Percentiles rank a stretch among this genome's conserved stretches.
Conservation (phyloP, 495 filamentous ascomycete species). For the Aspergillus haitiensis region DNA sequence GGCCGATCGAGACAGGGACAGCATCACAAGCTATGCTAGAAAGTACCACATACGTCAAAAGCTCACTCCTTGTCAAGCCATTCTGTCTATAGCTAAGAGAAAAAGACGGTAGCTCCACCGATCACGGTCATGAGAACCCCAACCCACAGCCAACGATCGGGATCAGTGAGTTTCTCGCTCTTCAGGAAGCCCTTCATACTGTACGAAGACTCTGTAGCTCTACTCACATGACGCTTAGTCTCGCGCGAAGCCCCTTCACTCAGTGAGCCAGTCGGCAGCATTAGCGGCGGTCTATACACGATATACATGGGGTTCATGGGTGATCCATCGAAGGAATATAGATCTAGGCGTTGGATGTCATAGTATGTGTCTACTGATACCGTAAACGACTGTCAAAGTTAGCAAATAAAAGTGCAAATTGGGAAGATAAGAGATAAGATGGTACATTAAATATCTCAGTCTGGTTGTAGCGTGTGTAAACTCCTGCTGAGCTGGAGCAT, state of each 20-base stretch:
- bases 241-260: constrained; percentile 55
- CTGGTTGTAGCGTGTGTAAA: constrained; percentile 70
- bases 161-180: constrained; percentile 50
- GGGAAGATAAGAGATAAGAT: background rate
- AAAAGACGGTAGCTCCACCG: constrained; percentile 48
- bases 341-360: constrained; percentile 62
- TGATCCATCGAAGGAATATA: constrained; percentile 63
- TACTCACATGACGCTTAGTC: constrained; percentile 27
- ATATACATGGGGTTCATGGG: constrained; percentile 76
- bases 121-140: constrained; percentile 66
- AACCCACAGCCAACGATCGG: constrained; percentile 68
- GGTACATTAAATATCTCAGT: constrained; percentile 64
- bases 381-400: constrained; percentile 55
- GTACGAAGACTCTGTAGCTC: constrained; percentile 36
- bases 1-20: too few species aligned
- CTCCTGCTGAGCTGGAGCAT: constrained; percentile 51
- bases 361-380: constrained; percentile 63
- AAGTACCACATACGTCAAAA: too few species aligned
- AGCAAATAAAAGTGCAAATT: constrained; percentile 13
- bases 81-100: constrained; percentile 24
- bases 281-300: constrained; percentile 65
- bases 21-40: too few species aligned
- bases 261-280: constrained; percentile 71
- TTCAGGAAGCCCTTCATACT: constrained; percentile 46
- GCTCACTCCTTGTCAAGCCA: too few species aligned